These are phyloP conservation scores for Malbranchea zuffiana DNA, from an alignment of 2,329 filamentous ascomycete genomes.

Conservation along the genomic window DNA sequence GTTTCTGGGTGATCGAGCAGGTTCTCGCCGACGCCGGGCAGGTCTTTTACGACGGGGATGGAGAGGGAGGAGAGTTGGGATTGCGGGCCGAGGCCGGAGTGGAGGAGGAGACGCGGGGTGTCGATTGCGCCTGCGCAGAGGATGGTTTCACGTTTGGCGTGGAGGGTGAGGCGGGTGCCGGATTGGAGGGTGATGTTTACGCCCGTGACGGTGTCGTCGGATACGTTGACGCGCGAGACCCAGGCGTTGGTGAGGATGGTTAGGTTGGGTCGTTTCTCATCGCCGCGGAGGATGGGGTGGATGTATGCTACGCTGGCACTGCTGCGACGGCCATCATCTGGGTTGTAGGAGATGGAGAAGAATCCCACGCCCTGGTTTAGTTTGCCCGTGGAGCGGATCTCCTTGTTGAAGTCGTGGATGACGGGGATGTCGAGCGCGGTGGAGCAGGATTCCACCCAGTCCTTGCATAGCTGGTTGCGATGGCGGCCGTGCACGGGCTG, in stretches of 20 bases:
- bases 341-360: slow-evolving; percentile 86
- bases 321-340: slow-evolving; percentile 71
- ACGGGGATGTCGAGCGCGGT: slow-evolving; percentile 69
- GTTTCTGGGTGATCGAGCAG: slow-evolving; percentile 52
- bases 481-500: slow-evolving; percentile 78
- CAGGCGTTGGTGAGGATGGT: slow-evolving; percentile 79
- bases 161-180: slow-evolving; percentile 40
- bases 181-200: slow-evolving; percentile 57
- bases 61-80: slow-evolving; percentile 17
- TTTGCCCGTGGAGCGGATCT: slow-evolving; percentile 63
- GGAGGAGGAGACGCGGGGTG: slow-evolving; percentile 44
- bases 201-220: slow-evolving; percentile 59
- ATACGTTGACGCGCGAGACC: slow-evolving; percentile 70
- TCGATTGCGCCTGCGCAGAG: slow-evolving; percentile 45
- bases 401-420: slow-evolving; percentile 74
- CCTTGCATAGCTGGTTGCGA: slow-evolving; percentile 80
- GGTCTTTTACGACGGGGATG: slow-evolving; percentile 21
- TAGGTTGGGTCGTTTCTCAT: slow-evolving; percentile 72
- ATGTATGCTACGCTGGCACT: slow-evolving; percentile 87
- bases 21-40: slow-evolving; percentile 30
- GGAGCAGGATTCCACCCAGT: slow-evolving; percentile 77
- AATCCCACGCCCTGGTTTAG: slow-evolving; percentile 72
- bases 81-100: slow-evolving; percentile 40
- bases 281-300: slow-evolving; percentile 74
- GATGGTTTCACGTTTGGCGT: slow-evolving; percentile 40